phyloP scores from a whole-genome alignment of 257 asterid genomes.

The Solanum peruvianum region DNA sequence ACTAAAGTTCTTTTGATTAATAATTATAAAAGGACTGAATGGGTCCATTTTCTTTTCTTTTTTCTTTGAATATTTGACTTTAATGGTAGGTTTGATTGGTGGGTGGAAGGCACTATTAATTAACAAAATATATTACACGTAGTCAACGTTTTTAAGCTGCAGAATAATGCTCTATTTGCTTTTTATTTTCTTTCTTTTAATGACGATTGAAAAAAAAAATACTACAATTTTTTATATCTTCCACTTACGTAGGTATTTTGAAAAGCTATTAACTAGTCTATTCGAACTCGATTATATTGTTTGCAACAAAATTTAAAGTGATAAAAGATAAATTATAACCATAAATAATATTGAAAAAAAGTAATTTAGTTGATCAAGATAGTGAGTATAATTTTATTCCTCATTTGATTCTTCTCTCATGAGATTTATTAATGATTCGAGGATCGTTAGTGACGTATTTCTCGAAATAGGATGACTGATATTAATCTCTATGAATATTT shows the following conservation, averaged over 20 bases:
- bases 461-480: background rate
- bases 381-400: background rate
- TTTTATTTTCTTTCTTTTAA: too few species aligned
- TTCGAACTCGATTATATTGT: too few species aligned
- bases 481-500: background rate
- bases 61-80: background rate
- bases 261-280: background rate
- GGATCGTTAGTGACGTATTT: background rate
- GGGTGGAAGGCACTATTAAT: background rate
- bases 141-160: background rate
- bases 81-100: background rate
- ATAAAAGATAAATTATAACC: too few species aligned
- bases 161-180: background rate
- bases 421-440: background rate
- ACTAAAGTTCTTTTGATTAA: background rate
- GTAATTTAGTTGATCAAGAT: background rate
- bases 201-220: background rate
- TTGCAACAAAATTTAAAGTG: too few species aligned
- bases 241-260: background rate
- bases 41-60: background rate
- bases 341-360: too few species aligned
- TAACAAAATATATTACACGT: background rate
- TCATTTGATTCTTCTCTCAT: too few species aligned
- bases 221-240: background rate
- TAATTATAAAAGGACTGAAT: background rate